These are phyloP conservation scores for Pharus latifolius DNA, from an alignment of 176 grass and related monocot genomes.

Conservation along the genomic window DNA sequence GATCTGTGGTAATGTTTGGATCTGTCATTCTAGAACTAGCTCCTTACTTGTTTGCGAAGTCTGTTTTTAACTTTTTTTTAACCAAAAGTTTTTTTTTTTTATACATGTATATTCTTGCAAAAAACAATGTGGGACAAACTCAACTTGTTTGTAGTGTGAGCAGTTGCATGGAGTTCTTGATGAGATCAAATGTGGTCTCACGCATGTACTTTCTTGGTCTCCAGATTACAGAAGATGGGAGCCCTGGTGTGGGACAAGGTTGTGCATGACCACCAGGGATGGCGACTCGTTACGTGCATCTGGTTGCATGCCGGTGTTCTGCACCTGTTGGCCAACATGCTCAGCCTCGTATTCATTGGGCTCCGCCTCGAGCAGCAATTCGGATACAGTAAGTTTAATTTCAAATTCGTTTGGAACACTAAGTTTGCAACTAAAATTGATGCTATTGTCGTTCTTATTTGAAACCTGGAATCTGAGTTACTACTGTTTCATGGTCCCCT, in stretches of 20 bases:
- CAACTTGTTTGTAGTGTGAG: background rate
- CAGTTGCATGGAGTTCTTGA: background rate
- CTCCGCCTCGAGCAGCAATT: conserved; percentile 95
- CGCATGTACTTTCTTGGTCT: background rate
- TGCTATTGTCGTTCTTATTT: too few relatives aligned
- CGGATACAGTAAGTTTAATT: conserved; percentile 26
- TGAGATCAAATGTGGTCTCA: conserved; percentile 1
- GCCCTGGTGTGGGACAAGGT: conserved; percentile 79
- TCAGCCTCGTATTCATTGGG: conserved; percentile 83
- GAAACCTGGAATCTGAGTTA: background rate
- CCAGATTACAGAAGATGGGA: conserved; percentile 79
- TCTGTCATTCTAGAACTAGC: too few relatives aligned
- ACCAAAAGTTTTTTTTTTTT: too few relatives aligned
- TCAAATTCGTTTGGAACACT: background rate
- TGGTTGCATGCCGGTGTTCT: conserved; percentile 83
- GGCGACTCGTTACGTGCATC: conserved; percentile 68
- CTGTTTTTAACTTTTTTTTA: too few relatives aligned
- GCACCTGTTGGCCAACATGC: conserved; percentile 84
- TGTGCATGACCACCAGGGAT: conserved; percentile 71
- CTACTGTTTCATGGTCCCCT: background rate
- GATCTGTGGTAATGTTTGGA: too few relatives aligned
- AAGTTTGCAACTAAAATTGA: background rate
- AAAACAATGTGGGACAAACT: background rate
- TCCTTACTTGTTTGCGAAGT: too few relatives aligned
- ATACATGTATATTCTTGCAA: too few relatives aligned